Conservation (phyloP, 495 filamentous ascomycete genomes). For the Lophiostoma macrostomum region DNA sequence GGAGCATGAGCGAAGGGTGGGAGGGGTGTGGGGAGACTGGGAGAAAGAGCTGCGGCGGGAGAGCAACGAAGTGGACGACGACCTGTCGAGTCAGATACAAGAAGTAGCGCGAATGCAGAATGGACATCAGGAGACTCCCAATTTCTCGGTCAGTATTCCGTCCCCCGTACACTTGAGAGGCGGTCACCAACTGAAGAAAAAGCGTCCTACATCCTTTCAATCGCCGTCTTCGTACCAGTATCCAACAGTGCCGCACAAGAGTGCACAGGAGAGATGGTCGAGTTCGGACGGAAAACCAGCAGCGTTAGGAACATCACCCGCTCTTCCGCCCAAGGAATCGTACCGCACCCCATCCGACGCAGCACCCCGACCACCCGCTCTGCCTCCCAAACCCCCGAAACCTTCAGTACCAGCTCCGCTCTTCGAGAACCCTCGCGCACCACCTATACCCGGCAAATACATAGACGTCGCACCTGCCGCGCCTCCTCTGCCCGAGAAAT, state of each 20-base stretch:
- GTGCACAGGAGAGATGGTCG: conserved; percentile 17
- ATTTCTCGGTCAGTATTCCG: conserved; percentile 9
- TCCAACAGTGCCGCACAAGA: conserved; percentile 31
- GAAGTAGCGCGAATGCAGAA: conserved; percentile 27
- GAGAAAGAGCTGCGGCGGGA: conserved; percentile 36
- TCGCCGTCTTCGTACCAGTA: conserved; percentile 26
- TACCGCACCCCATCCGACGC: conserved; percentile 12
- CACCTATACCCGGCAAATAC: conserved; percentile 45
- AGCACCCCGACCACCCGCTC: conserved; percentile 20
- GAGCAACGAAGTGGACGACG: conserved; percentile 34
- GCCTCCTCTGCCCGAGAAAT: conserved; percentile 43
- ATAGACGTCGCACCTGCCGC: conserved; percentile 4
- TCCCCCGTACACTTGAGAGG: neutral
- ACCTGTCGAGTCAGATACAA: conserved; percentile 32
- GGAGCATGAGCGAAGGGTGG: conserved; percentile 27
- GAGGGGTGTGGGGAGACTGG: conserved; percentile 62
- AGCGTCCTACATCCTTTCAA: conserved; percentile 24
- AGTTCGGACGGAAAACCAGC: conserved; percentile 3
- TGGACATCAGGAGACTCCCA: conserved; percentile 8
- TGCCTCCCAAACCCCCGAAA: conserved; percentile 37
- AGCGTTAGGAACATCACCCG: conserved; percentile 7
- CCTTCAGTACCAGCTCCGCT: neutral
- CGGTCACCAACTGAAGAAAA: no score
- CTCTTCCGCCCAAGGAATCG: conserved; percentile 21
- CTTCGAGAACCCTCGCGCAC: conserved; percentile 43